phyloP scores from a whole-genome alignment of 805 yeast species.

The Jamesozyma gamospora region DNA sequence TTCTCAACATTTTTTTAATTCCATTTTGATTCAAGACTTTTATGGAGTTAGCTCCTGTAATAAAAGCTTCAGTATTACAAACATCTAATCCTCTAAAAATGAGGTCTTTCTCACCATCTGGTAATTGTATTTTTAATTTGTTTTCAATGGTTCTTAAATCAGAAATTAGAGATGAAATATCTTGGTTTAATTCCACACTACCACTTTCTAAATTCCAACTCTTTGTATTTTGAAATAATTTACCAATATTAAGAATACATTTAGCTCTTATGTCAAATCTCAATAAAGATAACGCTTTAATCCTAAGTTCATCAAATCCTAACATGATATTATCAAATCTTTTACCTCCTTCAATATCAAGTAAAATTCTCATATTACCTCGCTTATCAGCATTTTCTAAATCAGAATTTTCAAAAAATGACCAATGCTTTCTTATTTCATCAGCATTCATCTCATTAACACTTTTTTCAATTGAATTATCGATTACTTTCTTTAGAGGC shows the following conservation, averaged over 20 bases:
- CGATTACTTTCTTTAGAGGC: conserved; percentile 35
- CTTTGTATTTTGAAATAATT: conserved; percentile 16
- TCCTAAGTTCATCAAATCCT: conserved; percentile 13
- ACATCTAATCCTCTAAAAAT: conserved; percentile 22
- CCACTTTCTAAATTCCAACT: conserved; percentile 26
- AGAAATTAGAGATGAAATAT: conserved; percentile 20
- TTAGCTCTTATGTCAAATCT: conserved; percentile 26
- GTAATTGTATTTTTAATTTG: conserved; percentile 16
- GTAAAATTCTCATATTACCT: conserved; percentile 11
- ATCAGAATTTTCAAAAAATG: conserved; percentile 32
- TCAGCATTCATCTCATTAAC: conserved; percentile 10
- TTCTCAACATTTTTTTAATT: conserved; percentile 22
- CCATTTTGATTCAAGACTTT: conserved; percentile 23
- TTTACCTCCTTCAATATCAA: conserved; percentile 11
- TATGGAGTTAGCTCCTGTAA: conserved; percentile 20
- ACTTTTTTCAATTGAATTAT: conserved; percentile 4
- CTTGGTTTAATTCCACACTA: conserved; percentile 23
- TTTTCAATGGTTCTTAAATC: conserved; percentile 23
- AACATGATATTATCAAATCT: conserved; percentile 14
- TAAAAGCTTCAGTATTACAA: conserved; percentile 15
- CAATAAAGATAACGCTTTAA: conserved; percentile 14
- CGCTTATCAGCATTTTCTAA: conserved; percentile 9
- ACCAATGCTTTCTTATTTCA: conserved; percentile 30
- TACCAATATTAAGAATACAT: conserved; percentile 21
- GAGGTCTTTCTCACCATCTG: conserved; percentile 12